Evolutionary conservation across 768 basidiomycete species (phyloP).

Genomic region (Neoboletus brunneissimus): DNA sequence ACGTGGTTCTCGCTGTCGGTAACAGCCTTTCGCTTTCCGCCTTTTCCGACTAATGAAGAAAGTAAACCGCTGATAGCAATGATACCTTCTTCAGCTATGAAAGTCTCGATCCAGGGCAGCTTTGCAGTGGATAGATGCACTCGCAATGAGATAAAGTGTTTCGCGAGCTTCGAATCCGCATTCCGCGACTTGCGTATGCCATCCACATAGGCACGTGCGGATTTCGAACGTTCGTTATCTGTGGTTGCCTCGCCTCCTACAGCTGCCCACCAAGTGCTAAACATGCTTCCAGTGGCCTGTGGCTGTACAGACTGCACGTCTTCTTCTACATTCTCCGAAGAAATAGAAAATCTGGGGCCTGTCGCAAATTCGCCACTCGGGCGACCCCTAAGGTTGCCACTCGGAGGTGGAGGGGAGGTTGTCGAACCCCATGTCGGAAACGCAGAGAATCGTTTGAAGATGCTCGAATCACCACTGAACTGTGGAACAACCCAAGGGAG

Average conservation of each 20-base stretch:
- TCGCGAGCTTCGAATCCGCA: slow-evolving; percentile 60
- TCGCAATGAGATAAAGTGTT: slow-evolving; percentile 77
- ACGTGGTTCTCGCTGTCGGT: slow-evolving; percentile 66
- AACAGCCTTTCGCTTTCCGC: slow-evolving; percentile 56
- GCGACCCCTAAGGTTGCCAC: slow-evolving; percentile 29
- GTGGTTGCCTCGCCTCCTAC: slow-evolving; percentile 49
- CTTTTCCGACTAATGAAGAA: slow-evolving; percentile 60
- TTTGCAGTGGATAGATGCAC: slow-evolving; percentile 85
- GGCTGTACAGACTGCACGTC: slow-evolving; percentile 44
- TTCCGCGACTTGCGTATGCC: slow-evolving; percentile 53
- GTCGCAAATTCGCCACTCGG: slow-evolving; percentile 40
- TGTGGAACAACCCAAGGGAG: slow-evolving; percentile 70
- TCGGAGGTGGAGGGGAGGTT: slow-evolving; percentile 34
- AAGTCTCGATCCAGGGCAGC: slow-evolving; percentile 73
- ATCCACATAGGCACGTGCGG: slow-evolving; percentile 63
- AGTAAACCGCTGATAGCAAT: slow-evolving; percentile 58
- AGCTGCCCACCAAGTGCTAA: slow-evolving; percentile 74
- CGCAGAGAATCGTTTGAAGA: slow-evolving; percentile 68
- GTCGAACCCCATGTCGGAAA: slow-evolving; percentile 53
- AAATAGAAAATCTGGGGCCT: slow-evolving; percentile 22
- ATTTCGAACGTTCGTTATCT: slow-evolving; percentile 41
- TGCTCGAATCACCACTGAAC: slow-evolving; percentile 64
- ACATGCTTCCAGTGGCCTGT: slow-evolving; percentile 73
- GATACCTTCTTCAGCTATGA: slow-evolving; percentile 63
- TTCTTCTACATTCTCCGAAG: slow-evolving; percentile 30